phyloP scores from a whole-genome alignment of 768 basidiomycete genomes.

The Boletus vinaceobasis region DNA sequence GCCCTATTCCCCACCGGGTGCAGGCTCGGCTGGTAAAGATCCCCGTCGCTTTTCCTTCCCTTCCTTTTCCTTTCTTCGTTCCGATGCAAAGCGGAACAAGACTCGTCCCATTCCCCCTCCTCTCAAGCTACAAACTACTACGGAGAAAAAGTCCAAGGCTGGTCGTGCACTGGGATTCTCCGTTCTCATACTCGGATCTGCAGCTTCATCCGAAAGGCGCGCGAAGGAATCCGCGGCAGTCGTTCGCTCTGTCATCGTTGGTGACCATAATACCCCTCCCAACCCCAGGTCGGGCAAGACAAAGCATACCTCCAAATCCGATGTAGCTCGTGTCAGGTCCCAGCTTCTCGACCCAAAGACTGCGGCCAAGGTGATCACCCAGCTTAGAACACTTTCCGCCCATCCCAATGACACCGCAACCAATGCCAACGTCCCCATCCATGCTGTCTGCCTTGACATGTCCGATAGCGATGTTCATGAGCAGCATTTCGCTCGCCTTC shows the following conservation, averaged over 20 bases:
- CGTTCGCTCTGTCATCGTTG: slow-evolving; percentile 68
- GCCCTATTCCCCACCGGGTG: slow-evolving; percentile 17
- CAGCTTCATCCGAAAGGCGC: slow-evolving; percentile 47
- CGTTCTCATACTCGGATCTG: slow-evolving; percentile 27
- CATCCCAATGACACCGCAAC: slow-evolving; percentile 10
- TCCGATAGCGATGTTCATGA: slow-evolving; percentile 61
- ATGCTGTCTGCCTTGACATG: slow-evolving; percentile 69
- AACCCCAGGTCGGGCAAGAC: slow-evolving; percentile 37
- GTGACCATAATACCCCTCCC: slow-evolving; percentile 35
- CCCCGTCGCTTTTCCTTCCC: slow-evolving; percentile 49
- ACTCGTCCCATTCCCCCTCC: slow-evolving; percentile 9
- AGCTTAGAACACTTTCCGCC: slow-evolving; percentile 58
- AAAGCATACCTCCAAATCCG: slow-evolving; percentile 43
- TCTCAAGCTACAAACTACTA: slow-evolving; percentile 24
- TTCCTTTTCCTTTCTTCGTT: slow-evolving; percentile 40
- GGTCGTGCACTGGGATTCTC: slow-evolving; percentile 36
- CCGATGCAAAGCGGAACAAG: slow-evolving; percentile 29
- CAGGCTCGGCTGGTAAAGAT: slow-evolving; percentile 21
- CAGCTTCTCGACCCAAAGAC: slow-evolving; percentile 63
- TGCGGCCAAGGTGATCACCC: slow-evolving; percentile 69
- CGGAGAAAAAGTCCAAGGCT: slow-evolving; percentile 39
- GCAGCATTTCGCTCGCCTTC: slow-evolving; percentile 55
- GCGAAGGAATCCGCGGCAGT: slow-evolving; percentile 62
- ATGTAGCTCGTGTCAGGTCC: slow-evolving; percentile 62
- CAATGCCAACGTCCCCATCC: slow-evolving; percentile 50